Percentiles rank a stretch among this genome's conserved stretches.
phyloP scores from a whole-genome alignment of 1,284 basidiomycete species.

The Agaricales sp. region DNA sequence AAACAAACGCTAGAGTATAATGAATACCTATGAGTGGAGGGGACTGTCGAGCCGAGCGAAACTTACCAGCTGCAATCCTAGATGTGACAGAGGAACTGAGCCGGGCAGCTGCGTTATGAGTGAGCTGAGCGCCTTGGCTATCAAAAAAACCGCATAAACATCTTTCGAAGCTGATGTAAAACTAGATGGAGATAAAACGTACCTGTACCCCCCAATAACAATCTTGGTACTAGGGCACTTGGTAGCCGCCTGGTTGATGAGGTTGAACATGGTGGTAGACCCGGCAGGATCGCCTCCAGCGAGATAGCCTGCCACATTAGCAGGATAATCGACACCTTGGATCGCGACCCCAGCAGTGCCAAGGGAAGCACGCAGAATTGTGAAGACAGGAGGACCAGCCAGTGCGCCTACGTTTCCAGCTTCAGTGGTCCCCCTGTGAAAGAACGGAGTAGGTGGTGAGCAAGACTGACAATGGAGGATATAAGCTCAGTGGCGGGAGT shows the following conservation, averaged over 20 bases:
- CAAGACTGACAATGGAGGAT: too few relatives aligned
- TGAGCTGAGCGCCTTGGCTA: constrained; percentile 14
- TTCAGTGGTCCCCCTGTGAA: constrained; percentile 8
- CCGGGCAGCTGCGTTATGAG: constrained; percentile 16
- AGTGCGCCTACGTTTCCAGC: constrained; percentile 7
- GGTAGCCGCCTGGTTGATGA: constrained; percentile 7
- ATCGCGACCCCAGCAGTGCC: constrained; percentile 2
- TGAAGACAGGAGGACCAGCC: constrained; percentile 6
- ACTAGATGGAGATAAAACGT: not conserved
- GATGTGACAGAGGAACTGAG: constrained; percentile 18
- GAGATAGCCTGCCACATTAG: constrained; percentile 8
- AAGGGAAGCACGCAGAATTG: constrained; percentile 2
- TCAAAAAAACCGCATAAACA: constrained; percentile 13
- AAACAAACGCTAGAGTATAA: not conserved
- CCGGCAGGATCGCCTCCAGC: constrained; percentile 7
- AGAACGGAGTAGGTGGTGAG: too few relatives aligned
- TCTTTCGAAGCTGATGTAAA: constrained; percentile 4
- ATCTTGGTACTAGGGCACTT: constrained; percentile 9
- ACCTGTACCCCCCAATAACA: constrained; percentile 3
- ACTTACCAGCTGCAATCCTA: constrained; percentile 20
- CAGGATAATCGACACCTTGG: constrained; percentile 9
- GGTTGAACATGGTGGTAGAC: constrained; percentile 7
- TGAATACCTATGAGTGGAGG: not conserved
- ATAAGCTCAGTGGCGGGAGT: too few relatives aligned
- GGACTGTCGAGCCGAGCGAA: constrained; percentile 6